Base-by-base conservation (phyloP, 83 land plant genomes). In the Isoetes engelmannii region DNA sequence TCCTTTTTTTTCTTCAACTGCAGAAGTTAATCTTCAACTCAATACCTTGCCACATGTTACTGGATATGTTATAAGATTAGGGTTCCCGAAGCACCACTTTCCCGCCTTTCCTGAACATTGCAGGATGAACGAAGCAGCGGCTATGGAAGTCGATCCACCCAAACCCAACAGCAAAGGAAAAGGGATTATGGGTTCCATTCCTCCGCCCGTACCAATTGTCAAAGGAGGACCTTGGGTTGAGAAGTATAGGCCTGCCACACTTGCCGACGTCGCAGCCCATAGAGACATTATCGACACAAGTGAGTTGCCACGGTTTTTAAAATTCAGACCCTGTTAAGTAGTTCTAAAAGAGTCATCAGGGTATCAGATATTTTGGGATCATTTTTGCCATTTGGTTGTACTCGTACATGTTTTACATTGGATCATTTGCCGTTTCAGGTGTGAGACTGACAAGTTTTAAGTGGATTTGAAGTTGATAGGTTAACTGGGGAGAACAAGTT, bases 251-350 rank as follows among this genome's bases (percentile, higher is more conserved):
- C 98, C 98, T 6, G 80, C 87, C 62, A 86, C 96, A 57, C 92
- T 94, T 53, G 82, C 92, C 51, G 98, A 94, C 77, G 96, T 94
- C 69, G 98, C 98, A 43, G 98, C 98, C 19, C 98, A 94, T 74
- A 93, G 84, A 57, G 98, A 94, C 85, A 94, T 94, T 70, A 75
- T 94, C 45, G 96, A 94, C 45, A 94, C 98, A 55, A 90, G 98
- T 94, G 63, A 69, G 74, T 7, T 61, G 42, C 15, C 42, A 21
- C 1, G 19, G 60, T 18, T 4, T 68, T 42, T 7, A 10, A 28
- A 28, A 0, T 28, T 28, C 37, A 28, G 37, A 28, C 2, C 2
- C 2, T 28, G 1, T 2, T 28, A 28, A 28, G 0, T 28, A 28
- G 37, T 28, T 28, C 2, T 2, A 28, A 28, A 28, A 28, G 37